phyloP scores from a whole-genome alignment of 1,284 basidiomycete species.

The Cutaneotrichosporon spelunceum region DNA sequence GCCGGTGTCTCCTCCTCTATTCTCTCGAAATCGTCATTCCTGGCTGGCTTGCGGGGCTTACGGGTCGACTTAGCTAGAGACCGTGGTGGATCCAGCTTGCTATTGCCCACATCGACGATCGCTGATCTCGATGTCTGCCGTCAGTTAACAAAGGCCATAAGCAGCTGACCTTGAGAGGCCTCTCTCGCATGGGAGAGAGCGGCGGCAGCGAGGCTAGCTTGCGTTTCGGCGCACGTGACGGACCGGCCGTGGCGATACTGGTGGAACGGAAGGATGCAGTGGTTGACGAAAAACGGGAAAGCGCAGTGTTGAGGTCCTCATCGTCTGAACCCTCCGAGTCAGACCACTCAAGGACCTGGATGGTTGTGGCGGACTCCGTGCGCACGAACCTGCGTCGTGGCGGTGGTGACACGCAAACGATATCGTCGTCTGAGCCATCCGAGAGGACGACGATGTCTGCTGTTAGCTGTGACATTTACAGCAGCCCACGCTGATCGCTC shows the following conservation, averaged over 20 bases:
- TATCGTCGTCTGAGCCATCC: conserved; percentile 17
- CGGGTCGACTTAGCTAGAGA: background rate
- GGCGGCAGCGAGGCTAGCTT: background rate
- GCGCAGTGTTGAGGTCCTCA: background rate
- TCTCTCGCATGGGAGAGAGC: background rate
- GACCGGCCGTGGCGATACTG: background rate
- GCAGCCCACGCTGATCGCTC: background rate
- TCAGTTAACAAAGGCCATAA: background rate
- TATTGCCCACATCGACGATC: background rate
- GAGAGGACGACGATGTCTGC: conserved; percentile 18
- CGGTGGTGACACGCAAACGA: conserved; percentile 9
- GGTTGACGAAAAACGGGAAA: background rate
- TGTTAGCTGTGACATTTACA: background rate
- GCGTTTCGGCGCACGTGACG: background rate
- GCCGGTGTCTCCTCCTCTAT: background rate
- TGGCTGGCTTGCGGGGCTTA: background rate
- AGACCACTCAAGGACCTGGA: background rate
- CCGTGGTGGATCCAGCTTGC: background rate
- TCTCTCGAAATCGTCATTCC: background rate
- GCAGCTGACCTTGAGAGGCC: background rate
- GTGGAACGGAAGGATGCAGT: background rate
- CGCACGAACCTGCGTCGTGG: background rate
- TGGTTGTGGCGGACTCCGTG: background rate
- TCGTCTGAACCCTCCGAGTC: background rate
- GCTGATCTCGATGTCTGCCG: background rate